Evolutionary conservation across 1,284 basidiomycete genomes (phyloP), one percentile per base, ranked within the genome.

Genomic region (Melanopsichium pennsylvanicum): DNA sequence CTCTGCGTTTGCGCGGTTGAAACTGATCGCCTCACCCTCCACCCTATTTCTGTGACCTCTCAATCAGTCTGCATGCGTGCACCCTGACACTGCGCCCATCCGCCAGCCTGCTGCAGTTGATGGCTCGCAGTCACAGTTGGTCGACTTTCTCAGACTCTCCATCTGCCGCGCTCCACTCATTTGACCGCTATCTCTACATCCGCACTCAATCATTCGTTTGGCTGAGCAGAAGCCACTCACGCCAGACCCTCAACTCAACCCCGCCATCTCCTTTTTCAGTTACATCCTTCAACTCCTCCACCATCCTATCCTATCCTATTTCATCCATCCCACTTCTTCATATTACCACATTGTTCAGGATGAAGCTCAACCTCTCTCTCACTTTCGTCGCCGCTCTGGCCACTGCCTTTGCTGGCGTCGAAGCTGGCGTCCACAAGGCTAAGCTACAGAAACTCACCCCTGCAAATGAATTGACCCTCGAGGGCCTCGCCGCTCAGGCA

Each of bases 391-490:
- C 88, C 25, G 86, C 86, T 25, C 75, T 81, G 36, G 80, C 81
- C 44, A 62, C 71, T 43, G 69, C 69, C 57, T 70, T 73, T 44
- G 68, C 63, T 37, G 87, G 86, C 72, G 84, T 92, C 5, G 64
- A 76, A 29, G 74, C 72, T 21, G 74, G 74, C 31, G 72, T 74
- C 19, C 70, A 72, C 73, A 67, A 68, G 61, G 70, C 80, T 51
- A 76, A 73, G 33, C 78, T 84, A 67, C 83, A 84, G 49, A 90
- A 93, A 82, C 75, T 86, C 50, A 88, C 90, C 46, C 84, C 72
- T 26, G 63, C 70, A 91, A 55, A 84, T 88, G 76, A 90, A 89
- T 61, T 85, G 86, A 68, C 90, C 89, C 72, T 90, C 89, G 63
- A 78, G 41, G 76, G 72, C 82, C 85, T 51, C 88, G 89, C 61